A percentile compares a stretch with the other conserved stretches of the same genome.
Conservation (phyloP, 129 eudicot genomes). For the Tagetes erecta region DNA sequence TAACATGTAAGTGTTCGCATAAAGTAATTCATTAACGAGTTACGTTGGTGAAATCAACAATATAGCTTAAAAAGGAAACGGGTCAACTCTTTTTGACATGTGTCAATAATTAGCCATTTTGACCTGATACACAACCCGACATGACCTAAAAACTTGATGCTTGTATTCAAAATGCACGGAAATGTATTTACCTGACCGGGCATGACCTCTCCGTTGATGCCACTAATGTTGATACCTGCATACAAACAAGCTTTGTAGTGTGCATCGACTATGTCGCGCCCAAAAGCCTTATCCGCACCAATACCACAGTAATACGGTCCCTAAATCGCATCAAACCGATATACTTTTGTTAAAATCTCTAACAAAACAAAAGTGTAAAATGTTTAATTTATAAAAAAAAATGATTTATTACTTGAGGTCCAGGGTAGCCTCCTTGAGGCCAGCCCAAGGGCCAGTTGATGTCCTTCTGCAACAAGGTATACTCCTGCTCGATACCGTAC, state of each 20-base stretch:
- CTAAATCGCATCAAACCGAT: constrained; percentile 36
- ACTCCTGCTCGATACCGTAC: constrained; percentile 22
- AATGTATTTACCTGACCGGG: constrained; percentile 73
- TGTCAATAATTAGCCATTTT: neutral
- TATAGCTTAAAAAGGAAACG: constrained; percentile 1
- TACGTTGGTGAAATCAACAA: neutral
- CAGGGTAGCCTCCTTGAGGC: constrained; percentile 87
- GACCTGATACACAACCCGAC: neutral
- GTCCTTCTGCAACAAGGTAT: too few relatives aligned
- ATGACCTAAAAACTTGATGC: neutral
- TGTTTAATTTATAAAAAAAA: neutral
- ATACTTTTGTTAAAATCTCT: neutral
- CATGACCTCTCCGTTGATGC: constrained; percentile 95
- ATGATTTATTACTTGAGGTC: constrained; percentile 59
- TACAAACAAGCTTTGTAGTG: neutral
- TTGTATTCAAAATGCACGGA: neutral
- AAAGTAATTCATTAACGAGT: too few relatives aligned
- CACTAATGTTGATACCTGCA: constrained; percentile 83
- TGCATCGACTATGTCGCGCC: too few relatives aligned
- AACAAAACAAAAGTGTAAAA: neutral
- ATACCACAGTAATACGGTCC: constrained; percentile 75
- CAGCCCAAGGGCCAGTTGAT: constrained; percentile 41
- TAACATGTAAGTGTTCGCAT: neutral
- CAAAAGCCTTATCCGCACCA: too few relatives aligned
- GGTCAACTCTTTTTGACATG: neutral